Conservation (phyloP, 1,284 basidiomycete species). For the Fomitiporia mediterranea region DNA sequence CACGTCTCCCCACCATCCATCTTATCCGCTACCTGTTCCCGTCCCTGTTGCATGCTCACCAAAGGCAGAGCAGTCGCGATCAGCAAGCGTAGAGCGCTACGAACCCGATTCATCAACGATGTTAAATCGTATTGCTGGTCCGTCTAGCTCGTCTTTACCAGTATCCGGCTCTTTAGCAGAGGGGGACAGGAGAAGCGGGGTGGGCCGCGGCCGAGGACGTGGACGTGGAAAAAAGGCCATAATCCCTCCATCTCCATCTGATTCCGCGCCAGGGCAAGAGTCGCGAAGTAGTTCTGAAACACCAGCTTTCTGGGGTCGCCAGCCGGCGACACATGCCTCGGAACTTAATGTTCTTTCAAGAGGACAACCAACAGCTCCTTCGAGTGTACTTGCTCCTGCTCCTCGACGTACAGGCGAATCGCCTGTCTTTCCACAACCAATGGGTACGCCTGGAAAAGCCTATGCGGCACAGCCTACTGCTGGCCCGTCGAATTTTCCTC, state of each 20-base stretch:
- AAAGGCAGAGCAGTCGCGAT: background rate
- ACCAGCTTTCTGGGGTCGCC: background rate
- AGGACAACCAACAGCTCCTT: background rate
- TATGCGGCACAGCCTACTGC: background rate
- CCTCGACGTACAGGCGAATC: background rate
- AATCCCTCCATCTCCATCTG: background rate
- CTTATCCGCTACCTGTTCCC: background rate
- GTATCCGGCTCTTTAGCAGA: background rate
- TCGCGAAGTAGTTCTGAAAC: background rate
- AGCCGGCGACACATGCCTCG: slow-evolving; percentile 4
- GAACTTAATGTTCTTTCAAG: background rate
- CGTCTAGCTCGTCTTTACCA: background rate
- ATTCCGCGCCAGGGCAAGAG: background rate
- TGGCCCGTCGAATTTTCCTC: background rate
- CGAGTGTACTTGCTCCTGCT: background rate
- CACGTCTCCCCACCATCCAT: background rate
- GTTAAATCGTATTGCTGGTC: too few relatives aligned
- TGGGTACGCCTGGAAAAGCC: background rate
- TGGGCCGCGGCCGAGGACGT: background rate
- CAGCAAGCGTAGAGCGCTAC: background rate
- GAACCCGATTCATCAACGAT: too few relatives aligned
- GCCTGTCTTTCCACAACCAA: background rate
- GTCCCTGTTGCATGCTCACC: too few relatives aligned
- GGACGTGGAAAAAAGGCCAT: background rate
- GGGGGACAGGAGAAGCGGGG: background rate